phyloP scores from a whole-genome alignment of 2,329 filamentous ascomycete genomes.

The Trichoderma hamatum region DNA sequence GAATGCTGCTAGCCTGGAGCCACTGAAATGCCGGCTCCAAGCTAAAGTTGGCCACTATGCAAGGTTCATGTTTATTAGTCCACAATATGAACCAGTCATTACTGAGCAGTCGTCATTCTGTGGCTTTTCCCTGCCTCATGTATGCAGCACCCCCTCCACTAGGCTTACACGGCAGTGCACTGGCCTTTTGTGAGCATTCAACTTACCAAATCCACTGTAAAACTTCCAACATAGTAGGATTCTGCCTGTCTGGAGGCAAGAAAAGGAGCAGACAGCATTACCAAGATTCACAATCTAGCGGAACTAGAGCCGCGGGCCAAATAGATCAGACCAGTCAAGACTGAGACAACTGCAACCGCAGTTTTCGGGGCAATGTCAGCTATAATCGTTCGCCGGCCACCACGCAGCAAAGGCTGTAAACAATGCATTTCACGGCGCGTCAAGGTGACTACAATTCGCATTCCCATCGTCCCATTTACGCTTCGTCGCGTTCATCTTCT shows the following conservation, averaged over 20 bases:
- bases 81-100: neutral
- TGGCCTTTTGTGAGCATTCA: neutral
- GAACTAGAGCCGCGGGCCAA: neutral
- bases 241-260: neutral
- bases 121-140: constrained; percentile 6
- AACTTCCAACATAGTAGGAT: no score
- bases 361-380: neutral
- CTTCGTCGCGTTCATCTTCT: neutral
- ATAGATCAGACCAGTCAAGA: neutral
- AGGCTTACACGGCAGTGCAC: neutral
- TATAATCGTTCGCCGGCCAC: neutral
- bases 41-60: neutral
- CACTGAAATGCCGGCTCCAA: neutral
- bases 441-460: neutral
- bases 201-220: neutral
- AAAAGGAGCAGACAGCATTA: neutral
- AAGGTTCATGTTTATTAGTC: neutral
- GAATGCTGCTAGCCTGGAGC: neutral
- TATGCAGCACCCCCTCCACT: neutral
- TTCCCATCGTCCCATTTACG: neutral
- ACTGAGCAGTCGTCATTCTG: neutral
- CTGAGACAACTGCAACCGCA: neutral
- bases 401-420: constrained; percentile 22
- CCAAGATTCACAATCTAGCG: no score
- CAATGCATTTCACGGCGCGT: constrained; percentile 18